Evolutionary conservation across 2,329 filamentous ascomycete genomes (phyloP).

Genomic region (Fusarium sp.): DNA sequence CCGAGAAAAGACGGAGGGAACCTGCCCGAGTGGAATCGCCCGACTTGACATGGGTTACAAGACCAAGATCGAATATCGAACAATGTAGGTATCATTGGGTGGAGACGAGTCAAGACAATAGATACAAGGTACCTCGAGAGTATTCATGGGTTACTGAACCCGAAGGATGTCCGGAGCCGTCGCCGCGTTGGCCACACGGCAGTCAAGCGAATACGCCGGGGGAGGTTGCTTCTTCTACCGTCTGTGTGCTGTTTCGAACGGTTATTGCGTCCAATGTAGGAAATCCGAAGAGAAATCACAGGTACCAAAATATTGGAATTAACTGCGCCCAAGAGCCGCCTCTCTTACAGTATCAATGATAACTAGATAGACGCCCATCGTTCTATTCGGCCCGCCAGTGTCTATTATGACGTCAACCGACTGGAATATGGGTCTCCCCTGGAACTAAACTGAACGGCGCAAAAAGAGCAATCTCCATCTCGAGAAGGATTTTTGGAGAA

Average conservation of each 20-base stretch:
- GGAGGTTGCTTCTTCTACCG: neutral
- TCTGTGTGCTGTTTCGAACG: neutral
- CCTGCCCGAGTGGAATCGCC: neutral
- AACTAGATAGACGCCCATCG: conserved; percentile 3
- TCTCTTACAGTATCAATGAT: neutral
- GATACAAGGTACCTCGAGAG: neutral
- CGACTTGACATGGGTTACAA: neutral
- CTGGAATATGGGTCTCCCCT: conserved; percentile 7
- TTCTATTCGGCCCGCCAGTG: conserved; percentile 29
- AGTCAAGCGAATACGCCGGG: conserved; percentile 8
- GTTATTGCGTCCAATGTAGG: conserved; percentile 16
- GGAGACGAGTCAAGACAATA: neutral
- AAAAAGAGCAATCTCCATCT: conserved; percentile 7
- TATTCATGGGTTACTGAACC: neutral
- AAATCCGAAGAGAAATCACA: conserved; percentile 13
- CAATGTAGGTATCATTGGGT: neutral
- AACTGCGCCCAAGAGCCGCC: neutral
- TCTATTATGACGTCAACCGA: conserved; percentile 36
- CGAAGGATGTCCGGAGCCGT: conserved; percentile 33
- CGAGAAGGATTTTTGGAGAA: conserved; percentile 7
- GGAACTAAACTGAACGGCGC: conserved; percentile 12
- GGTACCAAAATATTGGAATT: neutral
- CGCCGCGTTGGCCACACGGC: conserved; percentile 21
- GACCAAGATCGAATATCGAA: neutral
- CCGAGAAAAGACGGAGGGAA: neutral